Base-by-base conservation (phyloP, 2,329 filamentous ascomycete species). In the Scedosporium boydii region DNA sequence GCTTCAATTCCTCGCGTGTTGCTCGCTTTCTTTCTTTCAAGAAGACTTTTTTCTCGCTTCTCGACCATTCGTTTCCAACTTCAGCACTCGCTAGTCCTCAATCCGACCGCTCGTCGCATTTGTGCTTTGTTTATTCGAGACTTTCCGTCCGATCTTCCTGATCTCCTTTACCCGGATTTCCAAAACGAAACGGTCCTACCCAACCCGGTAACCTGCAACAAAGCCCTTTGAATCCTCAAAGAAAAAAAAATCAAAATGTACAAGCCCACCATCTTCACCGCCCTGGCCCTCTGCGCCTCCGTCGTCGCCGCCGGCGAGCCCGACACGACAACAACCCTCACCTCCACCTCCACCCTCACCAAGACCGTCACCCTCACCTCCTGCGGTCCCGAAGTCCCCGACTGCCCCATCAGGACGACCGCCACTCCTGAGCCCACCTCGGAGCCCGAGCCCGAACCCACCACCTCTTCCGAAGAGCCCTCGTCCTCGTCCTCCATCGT, bases 281-380 rank as follows among this genome's bases (percentile, higher is more conserved):
- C 34, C 29, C 55, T 58, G 55, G 55, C 55, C 55, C 34, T 41
- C 16, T 58, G 26, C 55, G 55, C 55, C 27, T 34, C 55, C 55
- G 5, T 58, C 55, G 55, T 41, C 14, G 55, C 23, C 27, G 55
- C 55, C 26, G 23, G 23, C 55, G 55, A 34, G 55, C 55, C 55
- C 55, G 63, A 62, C 51, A 55, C 29, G 38, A 65, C 63, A 55
- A 63, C 61, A 23, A 64, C 64, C 41, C 62, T 62, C 48, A 64
- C 64, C 51, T 63, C 61, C 21, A 66, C 64, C 58, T 53, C 63
- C 55, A 64, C 60, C 59, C 64, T 63, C 60, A 66, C 64, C 60
- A 38, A 58, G 53, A 62, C 60, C 23, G 44, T 66, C 57, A 66
- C 64, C 23, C 61, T 66, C 21, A 66, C 64, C 18, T 64, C 63